Conservation (phyloP, 345 rosid genomes). For the Arabis alpina region DNA sequence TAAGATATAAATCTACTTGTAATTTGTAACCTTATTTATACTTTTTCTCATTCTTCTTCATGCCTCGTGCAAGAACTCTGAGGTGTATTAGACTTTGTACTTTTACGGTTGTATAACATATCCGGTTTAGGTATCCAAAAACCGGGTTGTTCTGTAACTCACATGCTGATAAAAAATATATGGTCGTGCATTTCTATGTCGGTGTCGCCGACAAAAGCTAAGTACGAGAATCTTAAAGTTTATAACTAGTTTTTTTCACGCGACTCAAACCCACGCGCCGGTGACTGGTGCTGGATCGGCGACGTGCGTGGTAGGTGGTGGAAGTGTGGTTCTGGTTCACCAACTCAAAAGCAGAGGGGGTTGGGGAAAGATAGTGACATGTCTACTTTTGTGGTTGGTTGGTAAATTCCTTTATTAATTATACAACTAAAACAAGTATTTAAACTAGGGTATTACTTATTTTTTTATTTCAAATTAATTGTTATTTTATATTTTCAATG, state of each 20-base stretch:
- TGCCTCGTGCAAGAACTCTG: no score
- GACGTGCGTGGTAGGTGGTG: constrained; percentile 30
- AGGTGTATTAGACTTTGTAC: no score
- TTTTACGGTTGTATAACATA: no score
- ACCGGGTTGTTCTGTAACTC: background rate
- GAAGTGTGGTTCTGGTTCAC: constrained; percentile 33
- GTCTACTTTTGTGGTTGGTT: no score
- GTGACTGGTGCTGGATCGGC: background rate
- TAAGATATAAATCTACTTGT: background rate
- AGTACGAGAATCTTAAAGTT: background rate
- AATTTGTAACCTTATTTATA: constrained; percentile 11
- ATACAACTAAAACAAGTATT: no score
- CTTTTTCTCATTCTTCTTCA: background rate
- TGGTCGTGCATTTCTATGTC: constrained; percentile 13
- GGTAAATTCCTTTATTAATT: no score
- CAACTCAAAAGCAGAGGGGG: constrained; percentile 35
- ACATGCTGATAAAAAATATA: background rate
- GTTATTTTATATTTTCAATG: no score
- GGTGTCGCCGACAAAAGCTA: constrained; percentile 32
- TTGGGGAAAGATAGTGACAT: constrained; percentile 40
- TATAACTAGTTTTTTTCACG: background rate
- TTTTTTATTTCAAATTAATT: no score
- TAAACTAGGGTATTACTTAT: no score
- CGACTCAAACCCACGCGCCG: constrained; percentile 27
- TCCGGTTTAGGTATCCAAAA: no score